Conservation (phyloP, 2,329 filamentous ascomycete genomes). For the Pyricularia sp. region DNA sequence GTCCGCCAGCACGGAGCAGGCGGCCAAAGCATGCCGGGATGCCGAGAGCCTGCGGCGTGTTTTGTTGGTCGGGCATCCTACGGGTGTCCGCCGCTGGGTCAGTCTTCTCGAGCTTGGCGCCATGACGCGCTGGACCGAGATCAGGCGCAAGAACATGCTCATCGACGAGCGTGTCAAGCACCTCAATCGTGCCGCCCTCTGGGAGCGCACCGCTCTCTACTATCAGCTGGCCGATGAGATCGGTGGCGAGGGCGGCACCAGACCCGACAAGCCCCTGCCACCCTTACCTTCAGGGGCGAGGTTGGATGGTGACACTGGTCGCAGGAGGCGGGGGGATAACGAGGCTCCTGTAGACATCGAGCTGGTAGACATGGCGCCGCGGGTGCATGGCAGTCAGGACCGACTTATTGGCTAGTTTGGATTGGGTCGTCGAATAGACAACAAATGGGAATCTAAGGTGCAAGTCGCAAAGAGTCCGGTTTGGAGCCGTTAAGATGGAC, state of each 20-base stretch:
- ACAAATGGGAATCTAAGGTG: neutral
- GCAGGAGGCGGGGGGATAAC: neutral
- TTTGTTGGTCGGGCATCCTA: conserved; percentile 62
- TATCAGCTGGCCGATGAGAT: conserved; percentile 1
- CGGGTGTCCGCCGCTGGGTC: conserved; percentile 58
- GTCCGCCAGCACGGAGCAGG: conserved; percentile 19
- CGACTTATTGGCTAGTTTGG: neutral
- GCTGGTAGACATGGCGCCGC: neutral
- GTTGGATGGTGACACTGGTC: neutral
- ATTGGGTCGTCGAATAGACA: no score
- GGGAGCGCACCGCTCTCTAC: neutral
- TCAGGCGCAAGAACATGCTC: conserved; percentile 50
- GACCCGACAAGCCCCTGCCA: neutral
- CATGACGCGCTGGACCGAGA: conserved; percentile 65
- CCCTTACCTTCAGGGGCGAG: neutral
- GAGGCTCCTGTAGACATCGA: neutral
- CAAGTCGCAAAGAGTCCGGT: no score
- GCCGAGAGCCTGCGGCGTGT: conserved; percentile 49
- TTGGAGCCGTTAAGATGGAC: no score
- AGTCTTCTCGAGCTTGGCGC: conserved; percentile 61
- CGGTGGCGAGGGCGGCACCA: neutral
- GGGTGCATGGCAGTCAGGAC: neutral
- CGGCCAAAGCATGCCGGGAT: conserved; percentile 30
- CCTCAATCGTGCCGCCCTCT: conserved; percentile 3
- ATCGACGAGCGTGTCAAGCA: conserved; percentile 30